A percentile compares a stretch with the other conserved stretches of the same genome.
Evolutionary conservation across 495 filamentous ascomycete genomes (phyloP).

Genomic region (Penicillium coffeae): DNA sequence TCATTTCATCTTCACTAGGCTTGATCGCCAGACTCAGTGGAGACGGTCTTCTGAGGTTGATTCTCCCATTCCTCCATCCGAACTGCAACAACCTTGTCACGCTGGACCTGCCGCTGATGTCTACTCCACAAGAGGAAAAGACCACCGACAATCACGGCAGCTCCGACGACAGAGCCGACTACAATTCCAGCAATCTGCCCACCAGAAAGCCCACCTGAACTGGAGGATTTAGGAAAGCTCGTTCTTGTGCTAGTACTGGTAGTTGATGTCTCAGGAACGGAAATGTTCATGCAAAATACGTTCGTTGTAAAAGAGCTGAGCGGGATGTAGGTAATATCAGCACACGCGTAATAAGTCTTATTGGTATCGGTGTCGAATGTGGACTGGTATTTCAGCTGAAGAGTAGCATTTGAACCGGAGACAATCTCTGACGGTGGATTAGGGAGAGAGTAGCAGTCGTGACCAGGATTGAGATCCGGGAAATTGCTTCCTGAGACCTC

Average conservation of each 20-base stretch:
- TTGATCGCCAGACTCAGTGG: too few relatives aligned
- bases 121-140: slow-evolving; percentile 12
- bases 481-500: slow-evolving; percentile 26
- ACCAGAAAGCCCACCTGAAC: slow-evolving; percentile 25
- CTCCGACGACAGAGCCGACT: slow-evolving; percentile 42
- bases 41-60: slow-evolving; percentile 1
- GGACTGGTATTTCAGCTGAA: slow-evolving; percentile 48
- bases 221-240: neutral
- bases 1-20: too few relatives aligned
- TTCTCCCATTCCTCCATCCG: neutral
- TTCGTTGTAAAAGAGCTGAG: slow-evolving; percentile 30
- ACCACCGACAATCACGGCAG: slow-evolving; percentile 10
- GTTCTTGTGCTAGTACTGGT: slow-evolving; percentile 4
- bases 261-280: slow-evolving; percentile 18
- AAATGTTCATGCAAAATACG: slow-evolving; percentile 51
- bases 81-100: slow-evolving; percentile 9
- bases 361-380: slow-evolving; percentile 41
- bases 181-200: slow-evolving; percentile 47
- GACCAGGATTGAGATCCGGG: slow-evolving; percentile 39
- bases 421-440: slow-evolving; percentile 30
- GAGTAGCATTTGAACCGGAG: slow-evolving; percentile 46
- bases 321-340: slow-evolving; percentile 48
- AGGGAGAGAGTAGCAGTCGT: slow-evolving; percentile 49
- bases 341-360: slow-evolving; percentile 50
- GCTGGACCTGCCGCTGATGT: slow-evolving; percentile 7